Evolutionary conservation across 495 filamentous ascomycete species (phyloP).

Genomic region (Talaromyces thailandensis): DNA sequence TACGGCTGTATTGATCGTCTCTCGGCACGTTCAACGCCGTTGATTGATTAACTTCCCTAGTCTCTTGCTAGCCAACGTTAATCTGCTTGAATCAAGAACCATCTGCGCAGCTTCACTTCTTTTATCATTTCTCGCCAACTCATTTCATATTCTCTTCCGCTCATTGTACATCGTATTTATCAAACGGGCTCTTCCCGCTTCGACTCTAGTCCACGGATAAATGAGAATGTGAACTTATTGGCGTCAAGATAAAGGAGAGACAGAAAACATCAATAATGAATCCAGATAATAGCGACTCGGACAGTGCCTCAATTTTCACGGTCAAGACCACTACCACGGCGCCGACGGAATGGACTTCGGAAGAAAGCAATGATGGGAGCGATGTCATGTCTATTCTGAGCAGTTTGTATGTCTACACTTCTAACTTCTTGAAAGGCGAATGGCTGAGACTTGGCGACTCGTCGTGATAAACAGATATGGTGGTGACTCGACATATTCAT

Average conservation of each 20-base stretch:
- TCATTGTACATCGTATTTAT: not conserved
- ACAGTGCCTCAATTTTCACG: not conserved
- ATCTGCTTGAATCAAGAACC: not conserved
- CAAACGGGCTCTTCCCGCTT: not conserved
- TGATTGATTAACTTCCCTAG: not conserved
- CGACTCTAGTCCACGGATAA: not conserved
- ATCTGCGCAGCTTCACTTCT: not conserved
- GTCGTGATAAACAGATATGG: not conserved
- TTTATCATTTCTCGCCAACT: not conserved
- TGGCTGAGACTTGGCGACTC: not conserved
- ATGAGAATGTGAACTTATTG: not conserved
- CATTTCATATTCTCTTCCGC: not conserved
- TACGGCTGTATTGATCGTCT: not conserved
- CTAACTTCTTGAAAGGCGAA: not conserved
- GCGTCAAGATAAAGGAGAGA: not conserved
- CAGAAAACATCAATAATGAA: not conserved
- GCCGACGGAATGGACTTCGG: conserved; percentile 3
- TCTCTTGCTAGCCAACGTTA: not conserved
- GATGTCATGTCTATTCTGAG: not conserved
- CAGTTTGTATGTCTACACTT: not conserved
- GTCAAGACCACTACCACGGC: conserved; percentile 4
- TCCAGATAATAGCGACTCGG: not conserved
- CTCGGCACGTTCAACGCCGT: not conserved
- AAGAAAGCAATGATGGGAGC: not conserved
- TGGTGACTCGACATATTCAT: conserved; percentile 4